Percentiles rank a stretch among this genome's conserved stretches.
phyloP scores from a whole-genome alignment of 306 rosid species.

The Rubus parviflorus region DNA sequence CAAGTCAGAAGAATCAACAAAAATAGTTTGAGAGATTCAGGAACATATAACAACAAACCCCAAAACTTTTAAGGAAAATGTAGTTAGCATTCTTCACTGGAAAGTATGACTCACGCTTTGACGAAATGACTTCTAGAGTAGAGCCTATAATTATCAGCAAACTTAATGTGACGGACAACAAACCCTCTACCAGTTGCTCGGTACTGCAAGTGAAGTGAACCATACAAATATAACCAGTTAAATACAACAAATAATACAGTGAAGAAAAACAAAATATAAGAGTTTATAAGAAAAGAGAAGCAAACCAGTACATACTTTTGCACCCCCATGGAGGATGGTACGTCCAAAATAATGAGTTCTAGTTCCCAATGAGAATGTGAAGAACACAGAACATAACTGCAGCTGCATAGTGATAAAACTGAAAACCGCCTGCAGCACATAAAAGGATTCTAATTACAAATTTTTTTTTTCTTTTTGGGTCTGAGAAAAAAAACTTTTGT shows the following conservation, averaged over 20 bases:
- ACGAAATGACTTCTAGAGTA: conserved; percentile 95
- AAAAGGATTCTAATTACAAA: conserved; percentile 4
- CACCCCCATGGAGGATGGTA: conserved; percentile 96
- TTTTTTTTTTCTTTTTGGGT: background rate
- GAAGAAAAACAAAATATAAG: background rate
- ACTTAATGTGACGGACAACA: conserved; percentile 91
- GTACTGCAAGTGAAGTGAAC: conserved; percentile 55
- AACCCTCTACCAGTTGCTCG: conserved; percentile 99
- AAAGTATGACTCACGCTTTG: conserved; percentile 76
- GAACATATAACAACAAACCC: background rate
- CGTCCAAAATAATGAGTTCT: conserved; percentile 98
- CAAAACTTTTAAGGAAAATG: conserved; percentile 1
- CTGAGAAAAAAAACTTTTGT: background rate
- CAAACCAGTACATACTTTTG: conserved; percentile 55
- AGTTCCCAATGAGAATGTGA: conserved; percentile 95
- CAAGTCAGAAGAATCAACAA: conserved; percentile 2
- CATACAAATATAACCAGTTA: conserved; percentile 13
- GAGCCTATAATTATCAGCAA: conserved; percentile 93
- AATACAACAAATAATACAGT: conserved; percentile 11
- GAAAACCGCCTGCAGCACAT: conserved; percentile 77
- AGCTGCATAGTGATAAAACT: conserved; percentile 97
- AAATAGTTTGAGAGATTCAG: background rate
- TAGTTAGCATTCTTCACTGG: conserved; percentile 10
- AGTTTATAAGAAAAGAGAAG: background rate
- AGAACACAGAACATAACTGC: conserved; percentile 95